Percentiles rank a stretch among this genome's conserved stretches.
Conservation (phyloP, 352 stramenopile genomes). For the Globisporangium takayamanum region DNA sequence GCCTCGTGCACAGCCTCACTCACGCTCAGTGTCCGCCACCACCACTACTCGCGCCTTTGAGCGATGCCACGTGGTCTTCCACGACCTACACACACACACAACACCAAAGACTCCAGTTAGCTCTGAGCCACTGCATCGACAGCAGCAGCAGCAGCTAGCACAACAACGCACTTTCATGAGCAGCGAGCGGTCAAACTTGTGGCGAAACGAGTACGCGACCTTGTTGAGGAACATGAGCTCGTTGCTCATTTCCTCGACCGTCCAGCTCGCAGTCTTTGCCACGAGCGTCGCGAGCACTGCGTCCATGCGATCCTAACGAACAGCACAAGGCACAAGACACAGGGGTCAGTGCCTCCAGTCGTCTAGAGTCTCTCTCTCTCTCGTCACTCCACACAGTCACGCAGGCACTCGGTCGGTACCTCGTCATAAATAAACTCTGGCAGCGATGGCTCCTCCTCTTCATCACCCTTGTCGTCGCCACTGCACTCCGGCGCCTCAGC, state of each 20-base stretch:
- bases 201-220: constrained; percentile 57
- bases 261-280: constrained; percentile 55
- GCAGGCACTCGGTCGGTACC: constrained; percentile 26
- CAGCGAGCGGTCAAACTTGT: constrained; percentile 47
- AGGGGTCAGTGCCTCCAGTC: neutral
- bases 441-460: constrained; percentile 9
- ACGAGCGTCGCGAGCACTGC: constrained; percentile 42
- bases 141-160: neutral
- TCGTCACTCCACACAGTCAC: too few relatives aligned
- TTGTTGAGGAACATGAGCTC: constrained; percentile 66
- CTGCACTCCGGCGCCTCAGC: neutral
- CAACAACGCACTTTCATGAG: constrained; percentile 51
- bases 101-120: neutral
- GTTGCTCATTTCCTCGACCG: constrained; percentile 63
- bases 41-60: neutral
- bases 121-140: neutral
- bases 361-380: neutral
- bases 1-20: too few relatives aligned
- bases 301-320: constrained; percentile 45
- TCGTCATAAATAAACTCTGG: constrained; percentile 76
- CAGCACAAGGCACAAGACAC: constrained; percentile 1
- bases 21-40: too few relatives aligned
- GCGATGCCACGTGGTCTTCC: constrained; percentile 7
- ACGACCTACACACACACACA: neutral
- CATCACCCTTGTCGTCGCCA: constrained; percentile 1